Evolutionary conservation across 2,329 filamentous ascomycete genomes (phyloP).

Genomic region (Fusarium staphyleae): DNA sequence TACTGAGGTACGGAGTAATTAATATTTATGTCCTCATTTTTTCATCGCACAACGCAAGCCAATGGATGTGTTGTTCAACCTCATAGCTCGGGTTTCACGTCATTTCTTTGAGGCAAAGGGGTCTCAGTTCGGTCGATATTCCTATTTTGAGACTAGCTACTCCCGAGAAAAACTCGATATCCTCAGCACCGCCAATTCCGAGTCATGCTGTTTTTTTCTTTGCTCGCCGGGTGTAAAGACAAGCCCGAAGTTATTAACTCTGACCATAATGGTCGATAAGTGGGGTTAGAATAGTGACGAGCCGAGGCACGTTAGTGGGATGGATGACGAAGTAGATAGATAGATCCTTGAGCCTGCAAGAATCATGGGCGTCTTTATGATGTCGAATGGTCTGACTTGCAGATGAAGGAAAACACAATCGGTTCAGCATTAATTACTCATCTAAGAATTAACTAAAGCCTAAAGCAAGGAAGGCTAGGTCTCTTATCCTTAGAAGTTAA

Average conservation of each 20-base stretch:
- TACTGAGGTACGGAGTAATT: too few species aligned
- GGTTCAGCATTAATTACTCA: too few species aligned
- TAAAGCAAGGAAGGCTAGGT: too few species aligned
- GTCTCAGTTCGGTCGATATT: constrained; percentile 7
- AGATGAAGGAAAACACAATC: too few species aligned
- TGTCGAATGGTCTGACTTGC: too few species aligned
- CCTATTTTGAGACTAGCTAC: constrained; percentile 4
- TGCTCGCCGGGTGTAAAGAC: neutral
- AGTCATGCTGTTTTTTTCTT: neutral
- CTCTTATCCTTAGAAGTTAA: too few species aligned
- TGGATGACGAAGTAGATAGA: too few species aligned
- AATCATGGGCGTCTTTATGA: too few species aligned
- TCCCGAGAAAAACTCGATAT: neutral
- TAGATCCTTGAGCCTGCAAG: too few species aligned
- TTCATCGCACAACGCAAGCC: constrained; percentile 1
- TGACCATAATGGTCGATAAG: constrained; percentile 10
- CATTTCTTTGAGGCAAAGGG: neutral
- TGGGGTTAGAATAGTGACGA: constrained; percentile 19
- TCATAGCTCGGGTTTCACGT: neutral
- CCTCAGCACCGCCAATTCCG: neutral
- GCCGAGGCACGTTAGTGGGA: constrained; percentile 24
- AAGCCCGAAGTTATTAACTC: constrained; percentile 9
- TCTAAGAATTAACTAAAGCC: too few species aligned
- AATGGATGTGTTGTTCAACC: neutral
- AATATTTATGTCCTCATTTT: neutral